phyloP scores from a whole-genome alignment of 495 filamentous ascomycete species.

The Aspergillus carlsbadensis region DNA sequence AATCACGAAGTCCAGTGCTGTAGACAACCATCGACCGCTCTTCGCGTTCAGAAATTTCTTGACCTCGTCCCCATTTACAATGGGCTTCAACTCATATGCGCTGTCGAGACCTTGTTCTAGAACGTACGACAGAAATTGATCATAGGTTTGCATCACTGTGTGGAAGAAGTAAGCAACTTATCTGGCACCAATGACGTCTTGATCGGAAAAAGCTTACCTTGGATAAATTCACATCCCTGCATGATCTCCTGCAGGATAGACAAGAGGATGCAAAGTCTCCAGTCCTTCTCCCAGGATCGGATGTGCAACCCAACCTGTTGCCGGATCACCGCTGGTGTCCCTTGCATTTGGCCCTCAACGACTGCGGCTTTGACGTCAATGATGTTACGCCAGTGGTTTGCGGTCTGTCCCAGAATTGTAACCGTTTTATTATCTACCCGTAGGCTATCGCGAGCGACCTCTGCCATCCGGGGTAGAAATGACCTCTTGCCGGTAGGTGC shows the following conservation, averaged over 20 bases:
- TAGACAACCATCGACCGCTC: conserved; percentile 76
- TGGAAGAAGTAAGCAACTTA: not conserved
- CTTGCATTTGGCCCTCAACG: conserved; percentile 22
- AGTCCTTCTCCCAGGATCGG: conserved; percentile 71
- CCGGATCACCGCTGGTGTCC: conserved; percentile 41
- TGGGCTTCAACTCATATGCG: conserved; percentile 51
- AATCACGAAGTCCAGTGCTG: conserved; percentile 68
- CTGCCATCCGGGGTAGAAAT: conserved; percentile 51
- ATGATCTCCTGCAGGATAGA: conserved; percentile 66
- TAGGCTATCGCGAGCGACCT: conserved; percentile 72
- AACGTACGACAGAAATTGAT: conserved; percentile 45
- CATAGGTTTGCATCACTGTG: conserved; percentile 42
- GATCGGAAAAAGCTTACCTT: conserved; percentile 27
- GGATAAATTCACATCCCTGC: conserved; percentile 30
- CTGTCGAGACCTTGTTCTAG: conserved; percentile 40
- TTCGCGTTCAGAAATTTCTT: conserved; percentile 56
- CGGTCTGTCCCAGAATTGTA: conserved; percentile 62
- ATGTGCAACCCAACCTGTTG: conserved; percentile 72
- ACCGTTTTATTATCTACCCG: conserved; percentile 71
- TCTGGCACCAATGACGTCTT: not conserved
- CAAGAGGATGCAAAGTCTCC: conserved; percentile 73
- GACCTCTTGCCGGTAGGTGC: conserved; percentile 42
- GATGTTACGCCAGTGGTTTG: conserved; percentile 59
- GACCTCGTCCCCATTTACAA: conserved; percentile 67
- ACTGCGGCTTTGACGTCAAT: conserved; percentile 53